Evolutionary conservation across 169 alveolate genomes (phyloP).

Genomic region (Plasmodium billcollinsi): DNA sequence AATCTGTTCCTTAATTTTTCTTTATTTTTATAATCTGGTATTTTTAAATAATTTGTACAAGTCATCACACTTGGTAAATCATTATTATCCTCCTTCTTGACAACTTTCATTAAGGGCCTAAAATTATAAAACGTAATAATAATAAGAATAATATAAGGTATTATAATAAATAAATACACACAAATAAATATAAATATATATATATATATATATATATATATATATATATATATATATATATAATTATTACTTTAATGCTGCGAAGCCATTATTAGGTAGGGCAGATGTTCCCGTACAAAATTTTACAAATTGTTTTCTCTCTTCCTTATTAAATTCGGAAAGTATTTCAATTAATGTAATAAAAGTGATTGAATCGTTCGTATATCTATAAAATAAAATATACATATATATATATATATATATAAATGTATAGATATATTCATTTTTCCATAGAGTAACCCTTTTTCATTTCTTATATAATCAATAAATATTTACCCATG

Average conservation of each 20-base stretch:
- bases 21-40: constrained; percentile 93
- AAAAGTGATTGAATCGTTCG: constrained; percentile 79
- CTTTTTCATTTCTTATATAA: neutral
- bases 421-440: neutral
- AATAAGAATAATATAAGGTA: neutral
- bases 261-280: constrained; percentile 95
- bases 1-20: constrained; percentile 89
- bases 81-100: constrained; percentile 86
- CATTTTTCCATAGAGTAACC: too few species aligned
- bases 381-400: constrained; percentile 56
- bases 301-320: constrained; percentile 87
- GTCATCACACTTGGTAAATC: constrained; percentile 95
- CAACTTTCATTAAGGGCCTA: constrained; percentile 91
- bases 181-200: too few species aligned
- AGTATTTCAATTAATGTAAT: constrained; percentile 83
- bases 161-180: neutral
- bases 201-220: constrained; percentile 77
- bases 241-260: constrained; percentile 90
- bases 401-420: neutral
- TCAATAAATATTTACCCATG: constrained; percentile 88
- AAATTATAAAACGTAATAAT: too few species aligned
- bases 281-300: constrained; percentile 96
- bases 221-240: neutral
- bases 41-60: constrained; percentile 94
- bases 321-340: constrained; percentile 82